Base-by-base conservation (phyloP, 2,329 filamentous ascomycete genomes). In the Talaromyces verruculosus region DNA sequence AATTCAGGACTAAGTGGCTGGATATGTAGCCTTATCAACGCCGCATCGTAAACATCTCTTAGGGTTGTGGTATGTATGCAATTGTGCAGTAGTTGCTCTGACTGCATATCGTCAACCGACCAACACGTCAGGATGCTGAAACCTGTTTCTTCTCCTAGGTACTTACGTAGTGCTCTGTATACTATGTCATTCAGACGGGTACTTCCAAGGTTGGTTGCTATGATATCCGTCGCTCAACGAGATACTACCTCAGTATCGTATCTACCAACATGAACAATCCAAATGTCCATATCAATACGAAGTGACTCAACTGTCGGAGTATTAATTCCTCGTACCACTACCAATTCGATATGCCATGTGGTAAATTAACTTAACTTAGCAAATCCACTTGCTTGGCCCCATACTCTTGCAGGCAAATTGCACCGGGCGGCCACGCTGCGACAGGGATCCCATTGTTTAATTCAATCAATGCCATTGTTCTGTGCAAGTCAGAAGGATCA, bases 381-480 rank as follows among this genome's bases (percentile, higher is more conserved):
- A 28, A 35, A 25, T 49, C 55, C 53, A 47, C 43, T 28, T 5
- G 41, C 39, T 37, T 55, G 30, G 19, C 33, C 25, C 35, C 63
- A 17, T 53, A 47, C 55, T 17, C 25, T 61, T 57, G 25, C 57
- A 60, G 63, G 19, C 33, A 37, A 37, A 57, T 57, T 57, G 53
- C 33, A 37, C 53, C 33, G 19, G 28, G 63, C 63, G 63, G 57
- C 63, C 63, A 65, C 63, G 63, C 63, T 65, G 41, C 55, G 55
- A 65, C 63, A 65, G 55, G 63, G 63, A 61, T 65, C n/a, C 2
- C 2, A 25, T 55, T 51, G n/a, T 57, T n/a, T 19, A 37, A 37
- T 37, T 19, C 33, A 30, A 37, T 25, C 17, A 57, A 39, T 57
- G 51, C 10, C 17, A 19, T 55, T 37, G 28, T 55, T 57, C 19